Evolutionary conservation across 176 grass and related monocot genomes (phyloP).

Genomic region (Oryza rufipogon): DNA sequence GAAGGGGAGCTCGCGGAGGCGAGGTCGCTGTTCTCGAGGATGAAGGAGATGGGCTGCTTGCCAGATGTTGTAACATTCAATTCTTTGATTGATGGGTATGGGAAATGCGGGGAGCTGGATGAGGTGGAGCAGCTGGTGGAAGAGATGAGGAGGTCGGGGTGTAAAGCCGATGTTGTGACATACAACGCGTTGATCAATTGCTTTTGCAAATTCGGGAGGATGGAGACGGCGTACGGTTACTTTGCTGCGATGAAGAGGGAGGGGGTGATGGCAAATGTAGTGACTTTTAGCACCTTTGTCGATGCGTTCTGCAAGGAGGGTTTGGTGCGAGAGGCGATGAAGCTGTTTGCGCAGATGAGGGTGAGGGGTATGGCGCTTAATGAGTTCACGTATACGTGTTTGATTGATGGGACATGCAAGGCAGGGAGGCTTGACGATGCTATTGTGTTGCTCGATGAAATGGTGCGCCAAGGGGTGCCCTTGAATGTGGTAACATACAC

Average conservation of each 20-base stretch:
- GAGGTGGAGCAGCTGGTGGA: constrained; percentile 59
- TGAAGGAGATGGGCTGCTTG: constrained; percentile 73
- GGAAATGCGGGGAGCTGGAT: constrained; percentile 73
- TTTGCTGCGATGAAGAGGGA: constrained; percentile 78
- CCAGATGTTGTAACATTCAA: constrained; percentile 86
- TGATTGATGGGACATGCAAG: constrained; percentile 87
- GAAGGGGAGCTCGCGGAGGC: constrained; percentile 64
- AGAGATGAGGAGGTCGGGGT: constrained; percentile 66
- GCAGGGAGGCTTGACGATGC: constrained; percentile 70
- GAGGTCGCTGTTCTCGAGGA: constrained; percentile 55
- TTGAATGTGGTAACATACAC: constrained; percentile 81
- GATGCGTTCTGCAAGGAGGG: constrained; percentile 95
- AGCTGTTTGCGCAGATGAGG: constrained; percentile 88
- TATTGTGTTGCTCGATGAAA: constrained; percentile 76
- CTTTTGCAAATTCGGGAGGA: constrained; percentile 77
- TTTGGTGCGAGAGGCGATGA: constrained; percentile 78
- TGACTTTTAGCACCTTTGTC: constrained; percentile 84
- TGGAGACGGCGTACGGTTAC: constrained; percentile 70
- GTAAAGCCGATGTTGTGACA: constrained; percentile 74
- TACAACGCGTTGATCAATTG: constrained; percentile 91
- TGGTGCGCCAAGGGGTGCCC: constrained; percentile 66
- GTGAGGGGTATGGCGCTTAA: constrained; percentile 75
- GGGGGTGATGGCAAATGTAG: constrained; percentile 66
- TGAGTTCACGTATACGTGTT: constrained; percentile 89
- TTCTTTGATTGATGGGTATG: constrained; percentile 89